Percentiles rank a stretch among this genome's conserved stretches.
These are phyloP conservation scores for Tephrocybe sp. DNA, from an alignment of 768 basidiomycete species.

Conservation along the genomic window DNA sequence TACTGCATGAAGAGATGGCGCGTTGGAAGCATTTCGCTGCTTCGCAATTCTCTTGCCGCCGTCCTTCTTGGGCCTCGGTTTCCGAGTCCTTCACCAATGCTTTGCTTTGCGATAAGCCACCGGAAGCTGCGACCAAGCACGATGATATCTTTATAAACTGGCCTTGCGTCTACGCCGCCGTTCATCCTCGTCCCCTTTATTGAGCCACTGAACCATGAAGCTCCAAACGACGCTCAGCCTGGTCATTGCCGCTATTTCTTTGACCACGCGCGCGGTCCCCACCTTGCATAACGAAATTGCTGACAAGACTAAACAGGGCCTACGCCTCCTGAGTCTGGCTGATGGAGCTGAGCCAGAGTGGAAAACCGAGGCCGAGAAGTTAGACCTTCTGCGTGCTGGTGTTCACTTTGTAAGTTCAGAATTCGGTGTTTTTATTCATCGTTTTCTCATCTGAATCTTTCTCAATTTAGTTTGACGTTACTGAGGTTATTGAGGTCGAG, in stretches of 20 bases:
- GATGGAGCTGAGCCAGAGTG: conserved; percentile 36
- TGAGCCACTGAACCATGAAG: conserved; percentile 11
- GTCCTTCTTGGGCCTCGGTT: no score
- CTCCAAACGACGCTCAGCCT: conserved; percentile 13
- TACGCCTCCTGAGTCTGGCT: conserved; percentile 33
- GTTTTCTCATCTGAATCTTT: not conserved
- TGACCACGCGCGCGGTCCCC: conserved; percentile 24
- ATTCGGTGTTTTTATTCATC: not conserved
- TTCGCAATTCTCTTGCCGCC: no score
- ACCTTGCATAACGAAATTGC: conserved; percentile 31
- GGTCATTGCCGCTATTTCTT: conserved; percentile 21
- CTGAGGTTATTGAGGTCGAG: conserved; percentile 35
- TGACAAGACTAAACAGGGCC: conserved; percentile 29
- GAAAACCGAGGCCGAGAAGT: conserved; percentile 37
- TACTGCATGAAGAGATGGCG: no score
- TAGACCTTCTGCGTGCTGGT: conserved; percentile 30
- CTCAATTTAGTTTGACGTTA: conserved; percentile 35
- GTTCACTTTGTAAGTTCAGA: conserved; percentile 31
- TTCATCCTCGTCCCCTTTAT: no score
- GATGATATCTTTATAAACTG: no score
- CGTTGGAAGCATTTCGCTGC: no score
- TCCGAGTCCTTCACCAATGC: no score
- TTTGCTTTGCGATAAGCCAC: no score
- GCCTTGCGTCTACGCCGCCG: no score
- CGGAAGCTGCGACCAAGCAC: no score